Evolutionary conservation across 208 protist species (phyloP).

Genomic region (Balamuthia mandrillaris): DNA sequence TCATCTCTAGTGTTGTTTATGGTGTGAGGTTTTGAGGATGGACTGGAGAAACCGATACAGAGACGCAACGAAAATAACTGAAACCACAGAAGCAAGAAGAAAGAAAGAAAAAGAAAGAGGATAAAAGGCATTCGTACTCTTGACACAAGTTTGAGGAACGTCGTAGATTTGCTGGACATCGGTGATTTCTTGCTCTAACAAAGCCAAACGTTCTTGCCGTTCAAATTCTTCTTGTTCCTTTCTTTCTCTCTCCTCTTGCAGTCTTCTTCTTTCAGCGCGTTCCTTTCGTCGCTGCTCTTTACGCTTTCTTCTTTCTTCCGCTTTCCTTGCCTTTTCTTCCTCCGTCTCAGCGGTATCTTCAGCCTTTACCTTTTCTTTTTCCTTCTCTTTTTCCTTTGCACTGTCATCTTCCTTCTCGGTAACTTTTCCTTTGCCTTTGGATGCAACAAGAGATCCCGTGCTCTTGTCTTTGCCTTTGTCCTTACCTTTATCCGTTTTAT

Average conservation of each 20-base stretch:
- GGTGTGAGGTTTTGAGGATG: no score
- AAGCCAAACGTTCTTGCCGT: neutral
- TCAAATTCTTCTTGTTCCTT: neutral
- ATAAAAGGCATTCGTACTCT: neutral
- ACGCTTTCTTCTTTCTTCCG: no score
- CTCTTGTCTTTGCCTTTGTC: neutral
- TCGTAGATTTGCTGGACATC: constrained; percentile 24
- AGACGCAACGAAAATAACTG: neutral
- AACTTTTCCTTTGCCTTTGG: neutral
- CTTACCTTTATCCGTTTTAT: no score
- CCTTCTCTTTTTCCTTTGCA: neutral
- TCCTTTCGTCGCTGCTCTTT: neutral
- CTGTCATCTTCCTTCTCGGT: neutral
- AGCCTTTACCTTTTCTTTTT: neutral
- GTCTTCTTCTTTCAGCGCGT: no score
- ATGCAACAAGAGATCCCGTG: neutral
- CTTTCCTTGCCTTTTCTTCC: neutral
- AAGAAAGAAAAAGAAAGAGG: no score
- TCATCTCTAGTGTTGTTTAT: neutral
- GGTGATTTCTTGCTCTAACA: constrained; percentile 1
- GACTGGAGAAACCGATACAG: no score
- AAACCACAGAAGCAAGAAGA: neutral
- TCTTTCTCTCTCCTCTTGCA: neutral
- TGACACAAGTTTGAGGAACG: neutral
- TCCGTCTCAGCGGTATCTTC: neutral